Base-by-base conservation (phyloP, 495 filamentous ascomycete genomes). In the Talaromyces thailandensis region DNA sequence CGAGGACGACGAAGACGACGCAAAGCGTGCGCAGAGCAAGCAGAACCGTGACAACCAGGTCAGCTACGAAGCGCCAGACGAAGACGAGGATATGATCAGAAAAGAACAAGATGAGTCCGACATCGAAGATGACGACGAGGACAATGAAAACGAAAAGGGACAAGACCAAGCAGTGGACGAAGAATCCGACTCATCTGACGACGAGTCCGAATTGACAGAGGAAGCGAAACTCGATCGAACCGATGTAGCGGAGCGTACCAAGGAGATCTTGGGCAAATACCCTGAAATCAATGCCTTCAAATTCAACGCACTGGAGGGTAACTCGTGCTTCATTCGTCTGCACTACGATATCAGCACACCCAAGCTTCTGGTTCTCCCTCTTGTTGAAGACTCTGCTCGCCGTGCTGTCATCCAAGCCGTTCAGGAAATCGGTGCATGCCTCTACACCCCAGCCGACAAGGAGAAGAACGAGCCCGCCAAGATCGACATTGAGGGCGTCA, bases 51-150 rank as follows among this genome's bases (percentile, higher is more conserved):
- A 77, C 52, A 89, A 96, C 74, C 89, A 86, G 35, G 84, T 93
- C 7, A 91, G 89, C 12, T 98, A 98, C 69, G 95, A 89, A 40
- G 92, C 83, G 6, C 92, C 92, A 31, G 93, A 98, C 67, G 93
- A 96, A 31, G 95, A 90, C 6, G 94, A 98, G 70, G 85, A 92
- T 65, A 85, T 75, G 21, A 87, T 93, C 65, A 74, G 88, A 50
- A 68, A 65, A n/a, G 68, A 66, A 14, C 73, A 75, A 80, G 74
- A 77, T 70, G 67, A 67, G 32, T 60, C 63, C 16, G 76, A 79
- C 8, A 76, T 68, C 29, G 79, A 79, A 6, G 72, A 74, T 31
- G 76, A 81, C 3, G 79, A 79, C 58, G 81, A 80, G 37, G 72
- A 71, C 25, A 68, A 75, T 24, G 75, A 72, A 31, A 63, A 35